Evolutionary conservation across 75 land plant genomes (phyloP).

Genomic region (Pinus taeda): DNA sequence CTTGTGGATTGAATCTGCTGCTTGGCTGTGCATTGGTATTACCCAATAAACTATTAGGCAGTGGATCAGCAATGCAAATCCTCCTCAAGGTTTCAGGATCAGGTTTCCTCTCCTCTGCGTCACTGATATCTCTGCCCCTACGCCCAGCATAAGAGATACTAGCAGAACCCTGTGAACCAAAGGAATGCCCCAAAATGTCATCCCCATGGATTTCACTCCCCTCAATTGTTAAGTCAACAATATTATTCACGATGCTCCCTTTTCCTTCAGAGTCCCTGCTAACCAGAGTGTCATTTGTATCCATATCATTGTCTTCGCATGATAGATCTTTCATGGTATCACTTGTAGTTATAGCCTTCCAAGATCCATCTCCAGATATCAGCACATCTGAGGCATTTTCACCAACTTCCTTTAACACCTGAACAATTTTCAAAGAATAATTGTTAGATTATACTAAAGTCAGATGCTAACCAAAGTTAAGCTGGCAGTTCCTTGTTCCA

Average conservation of each 20-base stretch:
- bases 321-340: slow-evolving; percentile 17
- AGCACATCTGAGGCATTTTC: slow-evolving; percentile 51
- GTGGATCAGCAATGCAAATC: slow-evolving; percentile 6
- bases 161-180: not conserved
- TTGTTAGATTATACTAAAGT: not conserved
- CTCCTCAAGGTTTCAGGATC: slow-evolving; percentile 10
- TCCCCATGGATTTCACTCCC: not conserved
- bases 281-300: not conserved
- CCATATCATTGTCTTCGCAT: slow-evolving; percentile 4
- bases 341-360: slow-evolving; percentile 35
- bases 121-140: slow-evolving; percentile 2
- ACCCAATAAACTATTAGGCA: not conserved
- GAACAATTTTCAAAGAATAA: slow-evolving; percentile 4
- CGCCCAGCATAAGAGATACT: not conserved
- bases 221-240: slow-evolving; percentile 15
- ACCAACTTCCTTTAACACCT: slow-evolving; percentile 67
- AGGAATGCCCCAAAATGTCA: not conserved
- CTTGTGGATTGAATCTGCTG: not conserved
- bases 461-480: not conserved
- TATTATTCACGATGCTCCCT: not conserved
- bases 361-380: slow-evolving; percentile 74
- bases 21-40: not conserved
- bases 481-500: not conserved
- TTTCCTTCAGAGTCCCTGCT: slow-evolving; percentile 6
- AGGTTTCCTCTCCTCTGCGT: slow-evolving; percentile 47